Conservation (phyloP, 2,329 filamentous ascomycete genomes). For the Triangularia setosa region DNA sequence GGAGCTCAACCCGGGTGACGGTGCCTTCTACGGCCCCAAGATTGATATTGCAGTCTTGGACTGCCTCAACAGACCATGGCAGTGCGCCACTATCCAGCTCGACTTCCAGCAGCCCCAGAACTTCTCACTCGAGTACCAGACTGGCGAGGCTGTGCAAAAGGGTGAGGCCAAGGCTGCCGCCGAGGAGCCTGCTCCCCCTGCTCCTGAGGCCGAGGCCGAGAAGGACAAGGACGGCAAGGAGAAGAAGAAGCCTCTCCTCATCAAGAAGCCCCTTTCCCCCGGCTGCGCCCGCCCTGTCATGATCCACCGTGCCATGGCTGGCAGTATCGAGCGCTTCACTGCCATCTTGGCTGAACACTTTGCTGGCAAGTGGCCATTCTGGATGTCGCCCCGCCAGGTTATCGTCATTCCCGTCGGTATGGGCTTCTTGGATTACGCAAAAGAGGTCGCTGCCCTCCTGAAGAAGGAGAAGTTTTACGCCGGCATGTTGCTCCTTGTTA, state of each 20-base stretch:
- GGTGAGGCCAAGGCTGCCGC: slow-evolving; percentile 25
- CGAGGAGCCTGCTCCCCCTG: slow-evolving; percentile 23
- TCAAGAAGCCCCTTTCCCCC: slow-evolving; percentile 53
- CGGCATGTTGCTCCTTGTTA: slow-evolving; percentile 31
- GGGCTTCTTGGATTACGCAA: slow-evolving; percentile 66
- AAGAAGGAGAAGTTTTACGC: slow-evolving; percentile 65
- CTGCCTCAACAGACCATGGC: slow-evolving; percentile 44
- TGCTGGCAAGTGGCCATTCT: slow-evolving; percentile 85
- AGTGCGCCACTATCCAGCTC: slow-evolving; percentile 91
- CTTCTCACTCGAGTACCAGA: slow-evolving; percentile 85
- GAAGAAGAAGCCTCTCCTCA: slow-evolving; percentile 39
- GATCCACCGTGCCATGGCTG: slow-evolving; percentile 82
- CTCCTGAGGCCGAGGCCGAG: slow-evolving; percentile 29
- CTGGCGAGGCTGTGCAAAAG: slow-evolving; percentile 54
- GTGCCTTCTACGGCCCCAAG: slow-evolving; percentile 98
- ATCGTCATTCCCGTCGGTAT: slow-evolving; percentile 75
- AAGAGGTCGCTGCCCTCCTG: slow-evolving; percentile 68
- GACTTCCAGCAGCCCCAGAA: slow-evolving; percentile 83
- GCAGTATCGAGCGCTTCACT: slow-evolving; percentile 59
- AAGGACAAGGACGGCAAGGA: slow-evolving; percentile 31
- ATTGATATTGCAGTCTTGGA: slow-evolving; percentile 82
- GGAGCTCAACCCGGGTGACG: slow-evolving; percentile 91
- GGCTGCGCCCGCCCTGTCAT: slow-evolving; percentile 79
- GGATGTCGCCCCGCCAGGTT: slow-evolving; percentile 80
- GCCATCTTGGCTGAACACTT: slow-evolving; percentile 82